These are phyloP conservation scores for Pleurotus eryngii DNA, from an alignment of 768 basidiomycete species.

Conservation along the genomic window DNA sequence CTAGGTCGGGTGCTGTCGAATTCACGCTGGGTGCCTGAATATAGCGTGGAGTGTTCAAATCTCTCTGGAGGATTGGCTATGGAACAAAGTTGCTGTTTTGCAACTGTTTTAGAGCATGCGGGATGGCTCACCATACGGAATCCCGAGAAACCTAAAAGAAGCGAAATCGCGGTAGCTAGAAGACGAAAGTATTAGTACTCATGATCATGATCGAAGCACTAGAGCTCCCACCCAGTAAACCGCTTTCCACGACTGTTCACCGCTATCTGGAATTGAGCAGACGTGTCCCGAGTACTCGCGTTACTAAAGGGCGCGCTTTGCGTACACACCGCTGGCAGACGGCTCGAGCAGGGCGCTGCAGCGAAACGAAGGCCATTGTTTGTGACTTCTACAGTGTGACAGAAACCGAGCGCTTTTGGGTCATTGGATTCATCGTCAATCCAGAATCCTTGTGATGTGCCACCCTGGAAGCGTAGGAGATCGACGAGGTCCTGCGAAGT, in stretches of 20 bases:
- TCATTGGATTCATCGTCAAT: constrained; percentile 11
- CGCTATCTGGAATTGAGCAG: constrained; percentile 20
- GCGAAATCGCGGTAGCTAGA: constrained; percentile 39
- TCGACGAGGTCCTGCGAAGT: neutral
- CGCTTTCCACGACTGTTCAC: constrained; percentile 20
- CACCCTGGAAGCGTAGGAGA: neutral
- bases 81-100: neutral
- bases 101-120: neutral
- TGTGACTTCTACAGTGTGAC: constrained; percentile 5
- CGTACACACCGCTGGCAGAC: constrained; percentile 24
- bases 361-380: constrained; percentile 17
- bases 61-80: constrained; percentile 37
- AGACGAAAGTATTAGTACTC: neutral
- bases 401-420: constrained; percentile 17
- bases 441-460: neutral
- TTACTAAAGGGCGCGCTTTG: constrained; percentile 26
- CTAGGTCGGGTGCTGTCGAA: constrained; percentile 31
- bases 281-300: constrained; percentile 20
- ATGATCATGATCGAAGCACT: neutral
- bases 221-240: constrained; percentile 17
- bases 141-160: constrained; percentile 50
- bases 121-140: constrained; percentile 30
- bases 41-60: constrained; percentile 39
- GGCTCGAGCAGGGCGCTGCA: constrained; percentile 14
- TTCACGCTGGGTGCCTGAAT: constrained; percentile 26